Percentiles rank a stretch among this genome's conserved stretches.
Conservation (phyloP, 768 basidiomycete genomes). For the Gyrodon lividus region DNA sequence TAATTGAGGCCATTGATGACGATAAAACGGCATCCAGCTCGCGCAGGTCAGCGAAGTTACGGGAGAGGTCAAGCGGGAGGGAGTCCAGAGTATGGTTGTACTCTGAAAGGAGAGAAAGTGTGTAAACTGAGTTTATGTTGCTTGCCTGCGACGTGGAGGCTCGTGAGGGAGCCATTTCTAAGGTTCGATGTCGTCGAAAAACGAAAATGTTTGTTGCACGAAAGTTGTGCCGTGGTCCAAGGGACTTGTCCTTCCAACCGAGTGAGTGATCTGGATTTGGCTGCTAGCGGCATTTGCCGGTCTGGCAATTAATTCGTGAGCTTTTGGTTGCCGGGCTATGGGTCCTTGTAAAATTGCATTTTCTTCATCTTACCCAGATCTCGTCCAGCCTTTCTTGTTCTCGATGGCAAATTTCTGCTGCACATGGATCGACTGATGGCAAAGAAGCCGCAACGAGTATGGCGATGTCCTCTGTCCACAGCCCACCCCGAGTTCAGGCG, state of each 20-base stretch:
- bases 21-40: conserved; percentile 98
- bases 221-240: conserved; percentile 13
- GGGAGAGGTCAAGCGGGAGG: conserved; percentile 90
- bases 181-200: conserved; percentile 2
- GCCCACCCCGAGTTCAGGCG: neutral
- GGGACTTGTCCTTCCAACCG: conserved; percentile 1
- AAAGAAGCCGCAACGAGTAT: neutral
- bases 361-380: too few species aligned
- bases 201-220: neutral
- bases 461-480: neutral
- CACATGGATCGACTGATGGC: neutral
- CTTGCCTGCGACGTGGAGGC: conserved; percentile 27
- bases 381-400: neutral
- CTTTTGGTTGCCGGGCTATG: neutral
- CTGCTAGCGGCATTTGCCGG: conserved; percentile 29
- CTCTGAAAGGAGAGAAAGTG: conserved; percentile 71
- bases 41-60: conserved; percentile 92
- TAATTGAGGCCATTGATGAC: conserved; percentile 79
- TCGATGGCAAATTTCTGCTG: neutral
- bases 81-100: conserved; percentile 92
- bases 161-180: conserved; percentile 39
- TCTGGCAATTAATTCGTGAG: conserved; percentile 18
- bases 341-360: too few species aligned
- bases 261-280: conserved; percentile 1
- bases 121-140: conserved; percentile 50